phyloP scores from a whole-genome alignment of 2,329 filamentous ascomycete species.

The Trichoderma arundinaceum region DNA sequence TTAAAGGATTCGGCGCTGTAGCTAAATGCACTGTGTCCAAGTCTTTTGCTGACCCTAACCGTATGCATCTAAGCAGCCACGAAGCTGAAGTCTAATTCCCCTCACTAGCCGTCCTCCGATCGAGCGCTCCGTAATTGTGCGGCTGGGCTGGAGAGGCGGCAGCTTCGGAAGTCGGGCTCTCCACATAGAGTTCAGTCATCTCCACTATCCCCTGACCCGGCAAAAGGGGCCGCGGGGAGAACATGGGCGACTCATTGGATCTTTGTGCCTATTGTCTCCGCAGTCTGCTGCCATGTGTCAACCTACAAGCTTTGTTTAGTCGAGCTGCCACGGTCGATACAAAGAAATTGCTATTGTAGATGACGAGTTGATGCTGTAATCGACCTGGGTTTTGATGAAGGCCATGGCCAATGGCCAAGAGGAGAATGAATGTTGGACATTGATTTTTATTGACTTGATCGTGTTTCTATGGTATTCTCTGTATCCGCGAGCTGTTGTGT shows the following conservation, averaged over 20 bases:
- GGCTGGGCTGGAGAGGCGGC: conserved; percentile 7
- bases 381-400: neutral
- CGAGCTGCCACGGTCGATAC: neutral
- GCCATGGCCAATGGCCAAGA: too few species aligned
- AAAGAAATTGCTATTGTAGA: neutral
- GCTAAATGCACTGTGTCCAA: conserved; percentile 12
- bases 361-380: neutral
- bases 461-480: neutral
- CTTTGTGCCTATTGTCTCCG: neutral
- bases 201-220: conserved; percentile 24
- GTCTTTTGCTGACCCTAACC: neutral
- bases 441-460: neutral
- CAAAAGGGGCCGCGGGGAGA: conserved; percentile 23
- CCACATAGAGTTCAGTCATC: conserved; percentile 9
- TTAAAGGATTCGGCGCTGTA: neutral
- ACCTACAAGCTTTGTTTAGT: conserved; percentile 5
- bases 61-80: conserved; percentile 17
- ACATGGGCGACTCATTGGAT: neutral
- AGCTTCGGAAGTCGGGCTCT: conserved; percentile 28
- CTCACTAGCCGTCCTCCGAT: conserved; percentile 24
- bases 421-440: neutral
- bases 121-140: neutral
- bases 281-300: conserved; percentile 11
- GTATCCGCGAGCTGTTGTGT: neutral
- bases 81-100: conserved; percentile 20